Evolutionary conservation across 129 eudicot genomes (phyloP).

Genomic region (Arctium lappa): DNA sequence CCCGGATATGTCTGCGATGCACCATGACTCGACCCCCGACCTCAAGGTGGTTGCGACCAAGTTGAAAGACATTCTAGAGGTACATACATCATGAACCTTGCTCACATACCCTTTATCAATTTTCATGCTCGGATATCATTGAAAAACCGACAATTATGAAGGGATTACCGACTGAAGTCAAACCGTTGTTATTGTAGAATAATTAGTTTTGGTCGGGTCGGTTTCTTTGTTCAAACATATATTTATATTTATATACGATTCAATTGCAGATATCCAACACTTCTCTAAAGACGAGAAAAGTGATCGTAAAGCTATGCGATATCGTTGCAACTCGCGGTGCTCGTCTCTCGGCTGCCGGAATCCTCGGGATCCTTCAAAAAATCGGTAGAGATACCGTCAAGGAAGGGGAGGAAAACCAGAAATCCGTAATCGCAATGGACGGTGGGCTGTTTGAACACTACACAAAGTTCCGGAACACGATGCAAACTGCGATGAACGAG

Average conservation of each 20-base stretch:
- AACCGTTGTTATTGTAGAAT: no score
- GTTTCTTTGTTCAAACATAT: neutral
- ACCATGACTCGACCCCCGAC: slow-evolving; percentile 82
- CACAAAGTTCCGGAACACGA: slow-evolving; percentile 54
- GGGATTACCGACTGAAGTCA: no score
- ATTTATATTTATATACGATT: neutral
- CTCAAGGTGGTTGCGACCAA: slow-evolving; percentile 79
- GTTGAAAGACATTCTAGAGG: slow-evolving; percentile 83
- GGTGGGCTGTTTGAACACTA: slow-evolving; percentile 95
- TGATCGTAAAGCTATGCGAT: slow-evolving; percentile 63
- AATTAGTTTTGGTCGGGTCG: no score
- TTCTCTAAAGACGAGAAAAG: slow-evolving; percentile 62
- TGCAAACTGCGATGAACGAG: slow-evolving; percentile 58
- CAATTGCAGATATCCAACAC: slow-evolving; percentile 60
- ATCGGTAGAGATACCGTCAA: slow-evolving; percentile 53
- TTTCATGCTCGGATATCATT: no score
- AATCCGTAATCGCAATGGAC: slow-evolving; percentile 75
- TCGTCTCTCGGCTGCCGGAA: slow-evolving; percentile 90
- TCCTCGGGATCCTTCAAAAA: slow-evolving; percentile 74
- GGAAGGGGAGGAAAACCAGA: slow-evolving; percentile 49
- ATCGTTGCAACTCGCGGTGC: slow-evolving; percentile 88
- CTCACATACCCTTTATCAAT: no score
- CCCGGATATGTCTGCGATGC: slow-evolving; percentile 90
- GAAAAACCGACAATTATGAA: no score
- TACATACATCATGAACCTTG: neutral